Evolutionary conservation across 2,329 filamentous ascomycete species (phyloP).

Genomic region (Remersonia thermophila): DNA sequence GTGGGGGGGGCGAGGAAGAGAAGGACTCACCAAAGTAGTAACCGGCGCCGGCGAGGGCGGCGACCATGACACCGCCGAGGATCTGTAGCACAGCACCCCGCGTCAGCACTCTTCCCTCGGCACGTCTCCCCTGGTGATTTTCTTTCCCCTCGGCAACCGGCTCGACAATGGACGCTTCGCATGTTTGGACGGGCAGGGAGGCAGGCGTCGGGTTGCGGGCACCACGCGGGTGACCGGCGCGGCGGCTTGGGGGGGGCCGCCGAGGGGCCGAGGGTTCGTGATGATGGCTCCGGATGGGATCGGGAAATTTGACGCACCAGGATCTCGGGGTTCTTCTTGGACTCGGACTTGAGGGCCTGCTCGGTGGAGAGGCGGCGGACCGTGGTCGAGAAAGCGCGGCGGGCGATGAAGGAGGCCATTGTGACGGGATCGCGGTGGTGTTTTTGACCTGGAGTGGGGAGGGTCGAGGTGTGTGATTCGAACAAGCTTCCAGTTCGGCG

Average conservation of each 20-base stretch:
- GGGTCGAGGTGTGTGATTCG: too few relatives aligned
- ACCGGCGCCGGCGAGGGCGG: constrained; percentile 75
- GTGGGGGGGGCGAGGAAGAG: constrained; percentile 1
- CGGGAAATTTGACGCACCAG: constrained; percentile 27
- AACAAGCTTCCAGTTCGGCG: constrained; percentile 3
- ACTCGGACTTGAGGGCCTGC: constrained; percentile 42
- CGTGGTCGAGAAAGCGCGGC: constrained; percentile 43
- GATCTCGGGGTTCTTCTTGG: constrained; percentile 41
- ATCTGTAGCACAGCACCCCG: constrained; percentile 43
- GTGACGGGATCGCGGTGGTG: constrained; percentile 17
- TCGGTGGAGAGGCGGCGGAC: constrained; percentile 38
- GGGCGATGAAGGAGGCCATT: constrained; percentile 47
- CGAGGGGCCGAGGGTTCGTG: neutral
- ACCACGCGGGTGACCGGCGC: too few relatives aligned
- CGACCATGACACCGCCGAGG: constrained; percentile 81
- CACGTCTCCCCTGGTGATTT: too few relatives aligned
- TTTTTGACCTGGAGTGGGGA: constrained; percentile 6
- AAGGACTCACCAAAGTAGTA: constrained; percentile 72
- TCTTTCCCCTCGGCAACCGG: too few relatives aligned
- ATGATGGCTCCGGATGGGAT: neutral
- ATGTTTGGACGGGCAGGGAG: too few relatives aligned
- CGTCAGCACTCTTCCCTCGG: constrained; percentile 14
- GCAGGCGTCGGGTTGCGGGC: too few relatives aligned
- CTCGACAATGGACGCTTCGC: too few relatives aligned
- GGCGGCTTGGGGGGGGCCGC: too few relatives aligned